Conservation (phyloP, 257 asterid genomes). For the Petunia axillaris region DNA sequence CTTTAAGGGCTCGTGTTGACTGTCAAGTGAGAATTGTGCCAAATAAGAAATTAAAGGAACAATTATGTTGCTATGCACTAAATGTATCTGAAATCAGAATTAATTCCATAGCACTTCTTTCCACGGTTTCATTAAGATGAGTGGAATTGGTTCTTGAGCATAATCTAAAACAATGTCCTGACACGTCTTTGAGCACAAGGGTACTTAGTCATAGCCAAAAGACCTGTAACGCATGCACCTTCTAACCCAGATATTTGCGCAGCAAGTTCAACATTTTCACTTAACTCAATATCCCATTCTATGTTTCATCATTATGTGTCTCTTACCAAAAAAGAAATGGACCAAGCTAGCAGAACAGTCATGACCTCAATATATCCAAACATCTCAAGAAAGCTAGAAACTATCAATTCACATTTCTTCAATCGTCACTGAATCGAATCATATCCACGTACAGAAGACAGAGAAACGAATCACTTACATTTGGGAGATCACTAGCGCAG, state of each 20-base stretch:
- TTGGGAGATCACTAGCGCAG: conserved; percentile 78
- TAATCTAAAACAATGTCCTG: background rate
- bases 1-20: background rate
- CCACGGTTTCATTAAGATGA: background rate
- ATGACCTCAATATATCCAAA: conserved; percentile 11
- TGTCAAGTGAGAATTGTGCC: too few relatives aligned
- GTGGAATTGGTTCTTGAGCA: background rate
- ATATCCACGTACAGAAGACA: conserved; percentile 8
- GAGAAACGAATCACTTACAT: conserved; percentile 55
- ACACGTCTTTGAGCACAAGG: background rate
- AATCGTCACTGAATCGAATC: background rate
- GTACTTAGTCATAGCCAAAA: background rate
- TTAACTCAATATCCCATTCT: background rate
- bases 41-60: too few relatives aligned
- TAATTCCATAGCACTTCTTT: background rate
- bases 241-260: background rate
- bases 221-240: background rate
- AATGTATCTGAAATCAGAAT: background rate
- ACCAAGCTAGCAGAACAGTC: background rate
- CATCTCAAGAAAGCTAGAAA: background rate
- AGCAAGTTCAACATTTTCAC: background rate
- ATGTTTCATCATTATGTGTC: background rate
- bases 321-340: background rate
- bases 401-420: background rate
- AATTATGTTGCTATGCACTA: background rate